phyloP scores from a whole-genome alignment of 2,329 filamentous ascomycete species.

The Xylariaceae sp. region DNA sequence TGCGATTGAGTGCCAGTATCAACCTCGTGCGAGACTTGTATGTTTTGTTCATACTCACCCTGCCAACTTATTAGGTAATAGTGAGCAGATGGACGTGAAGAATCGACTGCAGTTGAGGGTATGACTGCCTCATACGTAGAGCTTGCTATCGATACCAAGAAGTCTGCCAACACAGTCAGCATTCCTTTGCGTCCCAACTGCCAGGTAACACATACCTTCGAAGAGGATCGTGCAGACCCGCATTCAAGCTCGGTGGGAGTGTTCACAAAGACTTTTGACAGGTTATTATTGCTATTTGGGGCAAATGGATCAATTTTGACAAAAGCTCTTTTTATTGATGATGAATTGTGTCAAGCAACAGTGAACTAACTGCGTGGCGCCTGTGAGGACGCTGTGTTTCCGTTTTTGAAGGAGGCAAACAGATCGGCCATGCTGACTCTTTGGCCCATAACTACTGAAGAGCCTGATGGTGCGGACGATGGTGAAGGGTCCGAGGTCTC shows the following conservation, averaged over 20 bases:
- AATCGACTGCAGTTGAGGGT: not conserved
- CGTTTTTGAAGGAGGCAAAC: conserved; percentile 14
- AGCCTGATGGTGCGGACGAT: conserved; percentile 2
- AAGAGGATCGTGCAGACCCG: no score
- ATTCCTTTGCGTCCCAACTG: not conserved
- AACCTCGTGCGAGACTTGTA: not conserved
- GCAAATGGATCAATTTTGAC: no score
- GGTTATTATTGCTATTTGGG: no score
- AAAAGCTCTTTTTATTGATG: not conserved
- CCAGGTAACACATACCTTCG: not conserved
- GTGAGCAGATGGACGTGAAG: not conserved
- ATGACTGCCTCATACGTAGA: not conserved
- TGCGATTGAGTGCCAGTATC: not conserved
- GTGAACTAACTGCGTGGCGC: not conserved
- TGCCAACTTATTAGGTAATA: not conserved
- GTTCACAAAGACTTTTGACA: no score
- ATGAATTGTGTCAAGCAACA: not conserved
- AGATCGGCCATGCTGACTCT: conserved; percentile 25
- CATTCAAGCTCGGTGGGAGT: no score
- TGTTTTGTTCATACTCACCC: not conserved
- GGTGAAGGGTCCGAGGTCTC: conserved; percentile 10
- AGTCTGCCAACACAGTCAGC: not conserved
- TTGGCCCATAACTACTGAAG: conserved; percentile 18
- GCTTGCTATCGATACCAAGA: not conserved
- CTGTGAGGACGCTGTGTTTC: not conserved